Evolutionary conservation across 768 basidiomycete genomes (phyloP).

Genomic region (Megacollybia marginata): DNA sequence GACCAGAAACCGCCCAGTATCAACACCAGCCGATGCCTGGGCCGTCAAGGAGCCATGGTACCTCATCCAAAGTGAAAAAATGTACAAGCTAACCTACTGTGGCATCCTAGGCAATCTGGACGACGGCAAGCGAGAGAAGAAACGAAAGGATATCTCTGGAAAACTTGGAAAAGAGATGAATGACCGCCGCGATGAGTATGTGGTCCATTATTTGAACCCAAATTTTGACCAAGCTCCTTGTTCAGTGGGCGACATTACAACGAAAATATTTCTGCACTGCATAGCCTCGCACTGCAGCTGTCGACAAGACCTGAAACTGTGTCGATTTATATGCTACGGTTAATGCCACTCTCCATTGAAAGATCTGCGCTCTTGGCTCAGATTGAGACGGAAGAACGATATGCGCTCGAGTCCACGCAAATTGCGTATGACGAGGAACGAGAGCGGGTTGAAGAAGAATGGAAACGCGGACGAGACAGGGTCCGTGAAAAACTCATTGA

Average conservation of each 20-base stretch:
- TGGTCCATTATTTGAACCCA: slow-evolving; percentile 7
- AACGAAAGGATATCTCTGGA: slow-evolving; percentile 60
- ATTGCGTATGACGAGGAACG: slow-evolving; percentile 74
- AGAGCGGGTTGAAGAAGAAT: slow-evolving; percentile 76
- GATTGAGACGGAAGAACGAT: slow-evolving; percentile 58
- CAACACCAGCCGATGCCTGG: too few relatives aligned
- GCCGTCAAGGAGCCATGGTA: too few relatives aligned
- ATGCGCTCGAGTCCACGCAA: slow-evolving; percentile 58
- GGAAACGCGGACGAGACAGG: slow-evolving; percentile 64
- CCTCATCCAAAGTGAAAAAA: too few relatives aligned
- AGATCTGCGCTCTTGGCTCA: slow-evolving; percentile 69
- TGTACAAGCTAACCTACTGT: too few relatives aligned
- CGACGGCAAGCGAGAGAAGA: slow-evolving; percentile 54
- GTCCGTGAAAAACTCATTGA: slow-evolving; percentile 75
- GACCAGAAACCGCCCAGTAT: too few relatives aligned
- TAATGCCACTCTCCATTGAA: slow-evolving; percentile 69
- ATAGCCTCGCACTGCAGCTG: slow-evolving; percentile 51
- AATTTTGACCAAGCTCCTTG: background rate
- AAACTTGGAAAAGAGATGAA: slow-evolving; percentile 67
- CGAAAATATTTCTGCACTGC: slow-evolving; percentile 57
- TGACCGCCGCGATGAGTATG: slow-evolving; percentile 73
- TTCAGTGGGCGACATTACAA: slow-evolving; percentile 52
- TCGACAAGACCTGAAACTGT: slow-evolving; percentile 61
- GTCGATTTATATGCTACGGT: slow-evolving; percentile 58
- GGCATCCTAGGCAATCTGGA: slow-evolving; percentile 12